phyloP scores from a whole-genome alignment of 495 filamentous ascomycete species.

The Podospora fimiseda region DNA sequence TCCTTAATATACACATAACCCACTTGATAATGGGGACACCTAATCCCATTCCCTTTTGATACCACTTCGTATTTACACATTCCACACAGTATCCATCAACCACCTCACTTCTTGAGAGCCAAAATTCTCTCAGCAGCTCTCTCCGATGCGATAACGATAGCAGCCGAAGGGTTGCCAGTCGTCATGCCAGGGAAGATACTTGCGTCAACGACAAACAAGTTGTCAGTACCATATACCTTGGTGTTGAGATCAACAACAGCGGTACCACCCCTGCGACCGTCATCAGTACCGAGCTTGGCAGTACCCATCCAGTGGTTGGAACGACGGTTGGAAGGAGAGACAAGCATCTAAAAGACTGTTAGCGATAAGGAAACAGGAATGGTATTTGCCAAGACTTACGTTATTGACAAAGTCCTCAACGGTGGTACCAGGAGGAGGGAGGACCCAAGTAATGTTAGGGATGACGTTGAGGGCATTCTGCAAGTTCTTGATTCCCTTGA shows the following conservation, averaged over 20 bases:
- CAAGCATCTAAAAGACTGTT: slow-evolving; percentile 26
- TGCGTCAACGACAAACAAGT: slow-evolving; percentile 60
- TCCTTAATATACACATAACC: too few relatives aligned
- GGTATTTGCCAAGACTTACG: slow-evolving; percentile 16
- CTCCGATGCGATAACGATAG: slow-evolving; percentile 54
- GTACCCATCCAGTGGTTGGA: slow-evolving; percentile 64
- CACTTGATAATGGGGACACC: too few relatives aligned
- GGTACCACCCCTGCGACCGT: slow-evolving; percentile 56
- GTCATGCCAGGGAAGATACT: slow-evolving; percentile 59
- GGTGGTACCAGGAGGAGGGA: slow-evolving; percentile 48
- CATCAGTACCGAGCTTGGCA: slow-evolving; percentile 60
- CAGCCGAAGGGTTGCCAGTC: slow-evolving; percentile 54
- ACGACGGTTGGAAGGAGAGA: slow-evolving; percentile 52
- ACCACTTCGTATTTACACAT: not conserved
- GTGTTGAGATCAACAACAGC: slow-evolving; percentile 63
- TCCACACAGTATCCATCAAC: not conserved
- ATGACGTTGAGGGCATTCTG: slow-evolving; percentile 48
- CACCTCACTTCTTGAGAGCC: slow-evolving; percentile 6
- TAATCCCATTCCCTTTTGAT: too few relatives aligned
- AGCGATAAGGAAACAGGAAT: not conserved
- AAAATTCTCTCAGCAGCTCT: slow-evolving; percentile 41
- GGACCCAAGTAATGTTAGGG: slow-evolving; percentile 47
- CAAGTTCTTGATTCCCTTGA: slow-evolving; percentile 54
- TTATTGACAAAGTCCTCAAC: slow-evolving; percentile 48
- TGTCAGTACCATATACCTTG: slow-evolving; percentile 68